Evolutionary conservation across 108 stramenopile genomes (phyloP), one percentile per base, ranked within the genome.

Genomic region (Fistulifera pelliculosa): DNA sequence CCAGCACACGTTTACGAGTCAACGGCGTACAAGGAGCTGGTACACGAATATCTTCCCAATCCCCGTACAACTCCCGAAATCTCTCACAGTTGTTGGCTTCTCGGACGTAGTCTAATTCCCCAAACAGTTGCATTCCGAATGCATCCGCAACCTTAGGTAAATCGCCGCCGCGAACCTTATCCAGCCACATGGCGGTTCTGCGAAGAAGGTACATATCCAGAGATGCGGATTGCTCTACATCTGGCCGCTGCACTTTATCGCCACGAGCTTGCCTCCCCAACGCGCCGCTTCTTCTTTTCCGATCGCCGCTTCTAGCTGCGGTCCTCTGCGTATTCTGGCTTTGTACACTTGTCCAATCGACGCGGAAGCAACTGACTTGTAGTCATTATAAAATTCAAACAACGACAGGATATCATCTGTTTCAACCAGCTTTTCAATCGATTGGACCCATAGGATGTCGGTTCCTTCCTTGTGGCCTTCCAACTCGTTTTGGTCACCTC

Each of bases 91-190:
- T 92, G 42, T 79, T 69, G 1, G 83, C 87, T 71, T 85, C 83
- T 56, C 87, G 64, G 18, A 77, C 56, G 54, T 85, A 85, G 49
- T 89, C 83, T n/a, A 85, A 65, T 56, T 96, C 95, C n/a, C 87
- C 88, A 69, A 93, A 94, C 12, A 96, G 72, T 60, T 93, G 91
- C 65, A 84, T 71, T 27, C 93, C 93, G 61, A 96, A 94, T 42
- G 85, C 82, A 62, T 93, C 93, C 16, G 92, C 93, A 59, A 96
- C 79, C 0, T 78, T 78, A 16, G 82, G 74, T 24, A 96, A 54
- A 49, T 92, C 85, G 13, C 91, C 92, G 38, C 88, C 86, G 43
- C 85, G 55, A 53, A 81, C 73, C 53, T 69, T 86, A 6, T 66
- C 68, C 23, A 82, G 57, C 86, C 90, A 87, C 67, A 67, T 72